phyloP scores from a whole-genome alignment of 164 flowering plant genomes.

The Stephania japonica region DNA sequence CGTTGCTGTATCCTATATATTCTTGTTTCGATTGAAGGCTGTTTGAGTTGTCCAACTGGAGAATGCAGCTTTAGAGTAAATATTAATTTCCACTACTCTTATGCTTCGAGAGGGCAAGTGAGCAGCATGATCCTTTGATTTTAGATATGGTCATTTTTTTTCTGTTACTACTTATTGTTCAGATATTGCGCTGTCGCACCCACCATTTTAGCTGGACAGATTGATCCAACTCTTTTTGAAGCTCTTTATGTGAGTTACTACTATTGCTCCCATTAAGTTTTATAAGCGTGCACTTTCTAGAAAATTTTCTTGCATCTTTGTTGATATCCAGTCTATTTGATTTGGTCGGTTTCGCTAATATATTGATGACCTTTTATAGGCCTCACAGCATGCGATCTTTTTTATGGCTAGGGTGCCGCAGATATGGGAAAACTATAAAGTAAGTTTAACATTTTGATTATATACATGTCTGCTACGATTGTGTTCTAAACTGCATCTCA shows the following conservation, averaged over 20 bases:
- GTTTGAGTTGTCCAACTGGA: background rate
- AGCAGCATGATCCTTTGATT: background rate
- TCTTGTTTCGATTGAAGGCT: background rate
- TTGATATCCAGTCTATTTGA: background rate
- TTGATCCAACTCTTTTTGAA: slow-evolving; percentile 87
- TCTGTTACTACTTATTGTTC: slow-evolving; percentile 25
- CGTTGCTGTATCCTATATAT: slow-evolving; percentile 66
- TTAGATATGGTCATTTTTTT: slow-evolving; percentile 10
- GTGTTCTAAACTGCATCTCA: background rate
- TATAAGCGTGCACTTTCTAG: background rate
- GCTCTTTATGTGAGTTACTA: slow-evolving; percentile 74
- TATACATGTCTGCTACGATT: background rate
- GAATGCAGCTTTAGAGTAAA: background rate
- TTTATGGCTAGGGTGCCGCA: slow-evolving; percentile 89
- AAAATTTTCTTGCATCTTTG: background rate
- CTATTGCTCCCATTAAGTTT: slow-evolving; percentile 1
- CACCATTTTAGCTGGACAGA: slow-evolving; percentile 73
- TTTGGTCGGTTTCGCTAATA: slow-evolving; percentile 6
- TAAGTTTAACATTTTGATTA: slow-evolving; percentile 32
- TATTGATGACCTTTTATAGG: slow-evolving; percentile 42
- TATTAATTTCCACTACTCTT: background rate
- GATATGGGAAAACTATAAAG: slow-evolving; percentile 76
- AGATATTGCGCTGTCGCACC: slow-evolving; percentile 93
- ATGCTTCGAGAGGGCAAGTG: background rate
- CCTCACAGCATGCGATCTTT: slow-evolving; percentile 92